Conservation (phyloP, 1,139 yeast species). For the Candida albicans region DNA sequence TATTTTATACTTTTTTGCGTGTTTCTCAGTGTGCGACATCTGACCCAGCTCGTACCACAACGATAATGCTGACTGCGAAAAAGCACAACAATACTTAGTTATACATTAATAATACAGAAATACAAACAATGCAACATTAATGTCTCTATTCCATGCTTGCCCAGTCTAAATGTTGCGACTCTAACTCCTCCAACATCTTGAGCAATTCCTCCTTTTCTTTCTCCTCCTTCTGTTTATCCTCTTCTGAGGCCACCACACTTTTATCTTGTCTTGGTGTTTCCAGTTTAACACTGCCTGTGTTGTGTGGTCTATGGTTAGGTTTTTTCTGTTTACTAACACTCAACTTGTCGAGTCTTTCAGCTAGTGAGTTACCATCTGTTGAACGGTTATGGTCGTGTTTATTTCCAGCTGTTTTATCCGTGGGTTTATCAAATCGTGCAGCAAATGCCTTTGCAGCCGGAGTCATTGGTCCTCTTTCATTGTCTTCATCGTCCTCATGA, state of each 20-base stretch:
- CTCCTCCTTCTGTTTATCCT: conserved; percentile 22
- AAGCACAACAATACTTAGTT: too few species aligned
- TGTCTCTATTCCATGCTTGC: conserved; percentile 23
- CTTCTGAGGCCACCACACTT: conserved; percentile 11
- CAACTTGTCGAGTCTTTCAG: background rate
- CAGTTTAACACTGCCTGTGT: conserved; percentile 9
- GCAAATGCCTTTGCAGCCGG: conserved; percentile 31
- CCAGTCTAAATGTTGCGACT: conserved; percentile 32
- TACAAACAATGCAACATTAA: too few species aligned
- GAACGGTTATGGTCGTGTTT: background rate
- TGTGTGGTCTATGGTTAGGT: background rate
- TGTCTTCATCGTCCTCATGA: conserved; percentile 13
- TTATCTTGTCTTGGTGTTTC: conserved; percentile 1
- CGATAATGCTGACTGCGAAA: too few species aligned
- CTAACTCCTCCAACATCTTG: conserved; percentile 30
- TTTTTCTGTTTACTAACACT: background rate
- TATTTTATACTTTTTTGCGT: too few species aligned
- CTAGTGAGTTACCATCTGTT: background rate
- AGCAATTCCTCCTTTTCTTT: conserved; percentile 28
- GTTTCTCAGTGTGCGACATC: too few species aligned
- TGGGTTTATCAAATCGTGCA: conserved; percentile 17
- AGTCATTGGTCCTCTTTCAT: conserved; percentile 23
- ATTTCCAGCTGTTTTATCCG: too few species aligned
- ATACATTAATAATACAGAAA: background rate
- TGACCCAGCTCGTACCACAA: too few species aligned